Base-by-base conservation (phyloP, 1,284 basidiomycete species). In the Cystobasidiaceae sp. region DNA sequence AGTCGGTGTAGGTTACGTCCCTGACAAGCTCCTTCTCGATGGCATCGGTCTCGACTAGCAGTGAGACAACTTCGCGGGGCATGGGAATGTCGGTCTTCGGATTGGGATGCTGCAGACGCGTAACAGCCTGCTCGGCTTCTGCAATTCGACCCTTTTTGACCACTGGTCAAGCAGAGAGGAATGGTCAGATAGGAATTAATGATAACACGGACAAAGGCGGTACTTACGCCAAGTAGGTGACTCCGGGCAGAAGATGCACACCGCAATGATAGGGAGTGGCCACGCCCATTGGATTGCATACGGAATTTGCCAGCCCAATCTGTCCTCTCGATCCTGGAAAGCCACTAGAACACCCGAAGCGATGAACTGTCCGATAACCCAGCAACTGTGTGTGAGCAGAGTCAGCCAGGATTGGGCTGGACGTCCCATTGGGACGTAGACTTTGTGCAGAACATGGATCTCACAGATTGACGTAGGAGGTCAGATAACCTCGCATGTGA, bases 391-490 rank as follows among this genome's bases (percentile, higher is more conserved):
- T 39, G 37, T 39, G 37, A 11, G 37, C 37, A 11, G n/a, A 39
- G 37, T 39, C 37, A 39, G 37, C 37, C n/a, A n/a, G n/a, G 37
- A 39, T n/a, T n/a, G n/a, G n/a, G n/a, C n/a, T n/a, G n/a, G n/a
- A 39, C 11, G 11, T 39, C 37, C 37, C n/a, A 39, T 39, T 39
- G 11, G 11, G 37, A 39, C n/a, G 11, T 11, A 11, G 11, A 39
- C 37, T 11, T 39, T 39, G n/a, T 11, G 11, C 37, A 39, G 11
- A 39, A n/a, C 11, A n/a, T 39, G 11, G 11, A 11, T 11, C 37
- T 39, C n/a, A 39, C 66, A 79, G 75, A 74, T 79, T 79, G 65
- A 81, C 78, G 71, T 78, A 81, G 46, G 79, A 76, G 34, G 80
- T 81, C 13, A 81, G 73, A 71, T 79, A 79, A 21, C 75, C 76